A percentile compares a stretch with the other conserved stretches of the same genome.
phyloP scores from a whole-genome alignment of 192 early-diverging fungal genomes.

The Podila verticillata region DNA sequence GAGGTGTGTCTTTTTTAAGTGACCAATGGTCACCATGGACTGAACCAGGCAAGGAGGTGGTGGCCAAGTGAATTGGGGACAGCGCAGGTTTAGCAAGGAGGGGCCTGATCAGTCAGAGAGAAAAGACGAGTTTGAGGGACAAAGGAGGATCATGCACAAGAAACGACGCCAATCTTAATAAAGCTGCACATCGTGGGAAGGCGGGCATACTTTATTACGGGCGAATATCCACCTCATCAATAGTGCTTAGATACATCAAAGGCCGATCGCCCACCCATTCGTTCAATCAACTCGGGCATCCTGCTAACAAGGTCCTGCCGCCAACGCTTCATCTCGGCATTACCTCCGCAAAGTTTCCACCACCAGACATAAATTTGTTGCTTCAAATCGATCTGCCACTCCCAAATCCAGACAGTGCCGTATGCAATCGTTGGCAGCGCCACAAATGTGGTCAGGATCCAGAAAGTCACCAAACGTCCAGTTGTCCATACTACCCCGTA shows the following conservation, averaged over 20 bases:
- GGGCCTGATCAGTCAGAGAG: too few species aligned
- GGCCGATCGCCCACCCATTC: slow-evolving; percentile 25
- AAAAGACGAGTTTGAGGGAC: too few species aligned
- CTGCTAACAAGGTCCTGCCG: slow-evolving; percentile 23
- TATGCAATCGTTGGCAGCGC: slow-evolving; percentile 29
- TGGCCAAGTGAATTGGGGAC: too few species aligned
- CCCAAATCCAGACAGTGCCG: slow-evolving; percentile 43
- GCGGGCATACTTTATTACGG: too few species aligned
- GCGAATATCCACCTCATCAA: background rate
- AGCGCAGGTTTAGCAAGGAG: too few species aligned
- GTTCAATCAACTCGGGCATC: slow-evolving; percentile 18
- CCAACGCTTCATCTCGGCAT: slow-evolving; percentile 48
- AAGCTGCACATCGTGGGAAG: too few species aligned
- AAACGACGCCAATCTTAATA: too few species aligned
- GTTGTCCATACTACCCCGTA: slow-evolving; percentile 14
- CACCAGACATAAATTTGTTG: slow-evolving; percentile 48
- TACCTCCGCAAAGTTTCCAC: slow-evolving; percentile 45
- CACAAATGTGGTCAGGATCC: slow-evolving; percentile 26
- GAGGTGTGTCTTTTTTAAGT: too few species aligned
- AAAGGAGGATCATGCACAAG: too few species aligned
- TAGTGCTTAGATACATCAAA: slow-evolving; percentile 33
- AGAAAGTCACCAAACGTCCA: slow-evolving; percentile 22
- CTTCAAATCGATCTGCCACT: slow-evolving; percentile 50
- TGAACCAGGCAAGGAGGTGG: too few species aligned
- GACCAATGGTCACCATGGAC: too few species aligned